Evolutionary conservation across 768 basidiomycete genomes (phyloP).

Genomic region (Antrodiella citrinella): DNA sequence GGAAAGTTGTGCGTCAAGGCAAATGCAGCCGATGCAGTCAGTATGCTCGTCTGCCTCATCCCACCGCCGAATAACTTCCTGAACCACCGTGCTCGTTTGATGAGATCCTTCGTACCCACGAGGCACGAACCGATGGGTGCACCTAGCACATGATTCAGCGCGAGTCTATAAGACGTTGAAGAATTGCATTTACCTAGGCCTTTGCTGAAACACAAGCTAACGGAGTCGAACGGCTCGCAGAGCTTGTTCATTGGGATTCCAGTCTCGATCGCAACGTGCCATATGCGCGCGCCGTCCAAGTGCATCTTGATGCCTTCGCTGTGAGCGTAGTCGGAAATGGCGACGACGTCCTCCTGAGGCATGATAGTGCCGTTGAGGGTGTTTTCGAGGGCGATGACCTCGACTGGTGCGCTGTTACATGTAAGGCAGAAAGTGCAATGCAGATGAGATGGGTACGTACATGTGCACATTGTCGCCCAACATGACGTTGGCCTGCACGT

Average conservation of each 20-base stretch:
- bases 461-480: constrained; percentile 57
- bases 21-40: constrained; percentile 79
- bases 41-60: constrained; percentile 85
- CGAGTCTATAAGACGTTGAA: neutral
- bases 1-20: constrained; percentile 81
- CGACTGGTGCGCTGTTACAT: constrained; percentile 70
- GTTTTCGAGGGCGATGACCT: constrained; percentile 85
- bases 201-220: constrained; percentile 95
- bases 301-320: constrained; percentile 74
- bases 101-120: constrained; percentile 75
- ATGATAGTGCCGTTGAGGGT: constrained; percentile 89
- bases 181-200: constrained; percentile 63
- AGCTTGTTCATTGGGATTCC: constrained; percentile 61
- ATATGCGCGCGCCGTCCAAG: constrained; percentile 88
- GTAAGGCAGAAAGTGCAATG: constrained; percentile 14
- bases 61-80: constrained; percentile 93
- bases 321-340: constrained; percentile 71
- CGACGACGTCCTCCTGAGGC: constrained; percentile 80
- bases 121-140: constrained; percentile 81
- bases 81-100: constrained; percentile 78
- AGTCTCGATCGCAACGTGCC: constrained; percentile 84
- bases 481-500: constrained; percentile 60
- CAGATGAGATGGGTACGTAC: constrained; percentile 28
- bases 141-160: constrained; percentile 30
- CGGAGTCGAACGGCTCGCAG: constrained; percentile 83